Percentiles rank a stretch among this genome's conserved stretches.
These are phyloP conservation scores for Trypanosoma cruzi DNA, from an alignment of 208 protist genomes.

Conservation along the genomic window DNA sequence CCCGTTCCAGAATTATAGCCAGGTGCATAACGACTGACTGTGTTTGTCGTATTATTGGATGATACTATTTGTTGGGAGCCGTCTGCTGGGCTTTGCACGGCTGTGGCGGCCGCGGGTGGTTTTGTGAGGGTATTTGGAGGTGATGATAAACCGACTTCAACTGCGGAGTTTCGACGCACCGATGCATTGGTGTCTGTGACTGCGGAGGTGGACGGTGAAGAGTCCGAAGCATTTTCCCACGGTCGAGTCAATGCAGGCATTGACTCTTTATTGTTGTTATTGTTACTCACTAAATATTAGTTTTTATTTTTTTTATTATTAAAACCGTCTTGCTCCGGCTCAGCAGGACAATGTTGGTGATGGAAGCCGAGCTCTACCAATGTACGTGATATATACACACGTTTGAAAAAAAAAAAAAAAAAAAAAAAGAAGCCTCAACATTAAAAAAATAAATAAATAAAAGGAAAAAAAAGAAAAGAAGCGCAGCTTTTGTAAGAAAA, in stretches of 20 bases:
- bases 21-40: constrained; percentile 16
- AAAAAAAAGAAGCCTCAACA: not conserved
- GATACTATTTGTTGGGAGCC: constrained; percentile 7
- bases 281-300: not conserved
- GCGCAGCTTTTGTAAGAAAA: not conserved
- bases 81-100: not conserved
- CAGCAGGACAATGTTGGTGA: not conserved
- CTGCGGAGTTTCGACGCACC: constrained; percentile 12
- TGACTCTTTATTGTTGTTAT: not conserved
- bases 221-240: constrained; percentile 21
- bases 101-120: not conserved
- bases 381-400: too few relatives aligned
- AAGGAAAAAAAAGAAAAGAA: not conserved
- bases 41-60: constrained; percentile 5
- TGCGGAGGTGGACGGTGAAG: constrained; percentile 18
- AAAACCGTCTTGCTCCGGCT: not conserved
- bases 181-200: constrained; percentile 25
- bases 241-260: constrained; percentile 1
- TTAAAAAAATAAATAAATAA: not conserved
- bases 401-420: too few relatives aligned
- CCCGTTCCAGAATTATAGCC: constrained; percentile 36
- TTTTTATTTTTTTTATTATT: not conserved
- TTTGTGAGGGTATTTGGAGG: not conserved
- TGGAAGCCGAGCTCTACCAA: too few relatives aligned
- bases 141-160: not conserved